A percentile compares a stretch with the other conserved stretches of the same genome.
phyloP scores from a whole-genome alignment of 2,329 filamentous ascomycete species.

The Cordyceps cateniannulata region DNA sequence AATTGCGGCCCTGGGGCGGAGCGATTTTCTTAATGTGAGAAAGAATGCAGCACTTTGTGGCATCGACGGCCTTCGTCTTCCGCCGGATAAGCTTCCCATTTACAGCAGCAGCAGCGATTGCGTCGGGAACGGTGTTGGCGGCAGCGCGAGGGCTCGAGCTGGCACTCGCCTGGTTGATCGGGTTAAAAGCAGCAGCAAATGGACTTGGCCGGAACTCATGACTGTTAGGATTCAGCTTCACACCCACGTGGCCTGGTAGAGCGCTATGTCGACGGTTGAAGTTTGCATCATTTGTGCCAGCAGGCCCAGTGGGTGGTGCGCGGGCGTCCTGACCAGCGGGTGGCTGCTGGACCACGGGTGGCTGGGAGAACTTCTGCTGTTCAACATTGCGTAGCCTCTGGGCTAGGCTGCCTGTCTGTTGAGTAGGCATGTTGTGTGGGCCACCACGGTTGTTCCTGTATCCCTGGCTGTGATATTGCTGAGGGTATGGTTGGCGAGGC shows the following conservation, averaged over 20 bases:
- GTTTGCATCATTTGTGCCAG: slow-evolving; percentile 46
- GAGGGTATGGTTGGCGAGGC: slow-evolving; percentile 42
- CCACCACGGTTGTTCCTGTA: slow-evolving; percentile 43
- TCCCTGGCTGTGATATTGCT: slow-evolving; percentile 38
- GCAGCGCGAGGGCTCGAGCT: slow-evolving; percentile 65
- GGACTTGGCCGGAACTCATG: slow-evolving; percentile 83
- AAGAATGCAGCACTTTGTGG: slow-evolving; percentile 59
- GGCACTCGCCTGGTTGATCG: slow-evolving; percentile 56
- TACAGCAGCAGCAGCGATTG: slow-evolving; percentile 19
- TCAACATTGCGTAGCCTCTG: slow-evolving; percentile 47
- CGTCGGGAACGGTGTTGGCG: slow-evolving; percentile 42
- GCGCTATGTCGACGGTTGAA: slow-evolving; percentile 48
- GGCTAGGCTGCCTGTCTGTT: slow-evolving; percentile 39
- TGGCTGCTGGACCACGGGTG: slow-evolving; percentile 38
- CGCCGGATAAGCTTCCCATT: slow-evolving; percentile 54
- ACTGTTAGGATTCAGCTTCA: slow-evolving; percentile 58
- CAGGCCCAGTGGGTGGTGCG: slow-evolving; percentile 67
- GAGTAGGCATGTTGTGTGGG: slow-evolving; percentile 35
- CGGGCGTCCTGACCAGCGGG: slow-evolving; percentile 59
- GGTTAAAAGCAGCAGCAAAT: slow-evolving; percentile 75
- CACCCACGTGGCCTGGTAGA: slow-evolving; percentile 43
- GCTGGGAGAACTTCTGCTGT: slow-evolving; percentile 43
- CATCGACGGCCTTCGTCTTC: slow-evolving; percentile 65
- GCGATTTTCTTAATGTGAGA: slow-evolving; percentile 47
- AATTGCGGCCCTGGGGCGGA: slow-evolving; percentile 51